phyloP scores from a whole-genome alignment of 2,329 filamentous ascomycete genomes.

The Fusarium avenaceum region DNA sequence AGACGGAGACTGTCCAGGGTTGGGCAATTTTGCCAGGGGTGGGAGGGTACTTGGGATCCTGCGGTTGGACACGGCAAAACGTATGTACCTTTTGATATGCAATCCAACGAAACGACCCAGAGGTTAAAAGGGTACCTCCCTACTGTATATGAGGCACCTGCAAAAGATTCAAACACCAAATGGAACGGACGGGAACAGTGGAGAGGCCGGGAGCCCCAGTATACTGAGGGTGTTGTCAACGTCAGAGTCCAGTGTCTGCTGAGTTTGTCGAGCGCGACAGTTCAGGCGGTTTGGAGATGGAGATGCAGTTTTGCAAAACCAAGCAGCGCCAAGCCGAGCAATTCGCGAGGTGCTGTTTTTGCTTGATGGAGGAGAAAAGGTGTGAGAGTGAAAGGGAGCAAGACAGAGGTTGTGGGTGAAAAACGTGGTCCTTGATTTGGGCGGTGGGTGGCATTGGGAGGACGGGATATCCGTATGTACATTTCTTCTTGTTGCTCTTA shows the following conservation, averaged over 20 bases:
- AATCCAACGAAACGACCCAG: slow-evolving; percentile 27
- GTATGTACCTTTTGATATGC: slow-evolving; percentile 27
- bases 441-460: slow-evolving; percentile 38
- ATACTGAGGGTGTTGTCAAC: slow-evolving; percentile 11
- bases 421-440: slow-evolving; percentile 43
- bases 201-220: slow-evolving; percentile 32
- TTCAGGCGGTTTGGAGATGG: background rate
- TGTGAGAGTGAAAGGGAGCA: slow-evolving; percentile 39
- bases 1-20: slow-evolving; percentile 29
- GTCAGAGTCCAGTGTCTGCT: slow-evolving; percentile 11
- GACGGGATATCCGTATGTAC: slow-evolving; percentile 27
- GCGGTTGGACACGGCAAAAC: slow-evolving; percentile 16
- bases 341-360: slow-evolving; percentile 19
- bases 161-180: slow-evolving; percentile 29
- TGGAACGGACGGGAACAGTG: slow-evolving; percentile 37
- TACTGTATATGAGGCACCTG: slow-evolving; percentile 36
- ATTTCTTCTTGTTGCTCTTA: slow-evolving; percentile 28
- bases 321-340: slow-evolving; percentile 24
- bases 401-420: slow-evolving; percentile 39
- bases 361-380: slow-evolving; percentile 18
- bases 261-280: slow-evolving; percentile 8
- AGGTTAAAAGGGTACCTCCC: slow-evolving; percentile 31
- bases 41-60: slow-evolving; percentile 37
- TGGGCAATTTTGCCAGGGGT: slow-evolving; percentile 35
- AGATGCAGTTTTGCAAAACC: background rate